Evolutionary conservation across 208 protist species (phyloP), one percentile per base, ranked within the genome.

Genomic region (Leishmania guyanensis): DNA sequence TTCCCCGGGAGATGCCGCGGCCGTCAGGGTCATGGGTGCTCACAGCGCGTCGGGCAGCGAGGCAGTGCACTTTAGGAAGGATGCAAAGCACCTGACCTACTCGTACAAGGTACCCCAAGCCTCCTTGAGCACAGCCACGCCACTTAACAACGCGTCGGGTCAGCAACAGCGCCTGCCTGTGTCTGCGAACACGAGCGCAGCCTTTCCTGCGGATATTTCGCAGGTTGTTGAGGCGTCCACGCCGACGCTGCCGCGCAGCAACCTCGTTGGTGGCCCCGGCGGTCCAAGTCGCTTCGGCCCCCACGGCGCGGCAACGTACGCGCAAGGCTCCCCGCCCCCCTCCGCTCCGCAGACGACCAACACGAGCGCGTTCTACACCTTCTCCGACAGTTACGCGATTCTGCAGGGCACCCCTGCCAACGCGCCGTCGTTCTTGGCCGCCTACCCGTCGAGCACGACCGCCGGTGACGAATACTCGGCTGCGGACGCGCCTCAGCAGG

Each of bases 221-320:
- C 75, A 84, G 53, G 51, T 79, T 26, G 58, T 71, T 0, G 72
- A 75, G 20, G 36, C 60, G 2, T 16, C 58, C 53, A 46, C 64
- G 9, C 36, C 68, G 17, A 66, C 72, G 33, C 50, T 66, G 60
- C 53, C 68, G 48, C 86, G 75, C 72, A 86, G 77, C 71, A 82
- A 85, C 60, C 70, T 79, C 50, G 66, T 78, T 22, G 83, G 86
- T 46, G 86, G 86, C 5, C 86, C 86, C 0, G 86, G 86, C 43
- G 86, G 86, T 0, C 86, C 86, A 6, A 78, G 80, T 33, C 77
- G 83, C 50, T 62, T 75, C 16, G 69, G 64, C 3, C 58, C 48
- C 69, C 56, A 4, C 66, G 79, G 68, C 36, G 22, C 10, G 29
- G 68, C 33, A 39, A 51, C 82, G 26, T 65, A 80, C 66, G 36